These are phyloP conservation scores for Teratosphaeriaceae sp. DNA, from an alignment of 2,329 filamentous ascomycete species.

Conservation along the genomic window DNA sequence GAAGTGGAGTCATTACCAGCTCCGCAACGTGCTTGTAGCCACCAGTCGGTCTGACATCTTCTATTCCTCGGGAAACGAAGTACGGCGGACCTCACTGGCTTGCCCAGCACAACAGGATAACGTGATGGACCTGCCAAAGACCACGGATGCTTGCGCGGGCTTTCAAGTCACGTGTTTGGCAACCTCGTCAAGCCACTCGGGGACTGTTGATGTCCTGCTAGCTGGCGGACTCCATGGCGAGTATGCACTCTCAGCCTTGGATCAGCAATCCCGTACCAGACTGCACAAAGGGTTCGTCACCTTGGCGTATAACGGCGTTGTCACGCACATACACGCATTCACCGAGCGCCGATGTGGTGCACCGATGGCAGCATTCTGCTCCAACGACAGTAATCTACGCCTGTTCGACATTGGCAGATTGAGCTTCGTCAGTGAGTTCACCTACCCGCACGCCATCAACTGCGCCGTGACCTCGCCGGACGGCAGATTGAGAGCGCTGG, in stretches of 20 bases:
- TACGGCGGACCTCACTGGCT: slow-evolving; percentile 45
- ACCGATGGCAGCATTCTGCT: slow-evolving; percentile 49
- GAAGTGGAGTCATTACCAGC: slow-evolving; percentile 52
- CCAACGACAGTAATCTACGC: slow-evolving; percentile 51
- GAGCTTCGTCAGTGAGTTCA: slow-evolving; percentile 49
- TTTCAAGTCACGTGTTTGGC: slow-evolving; percentile 49
- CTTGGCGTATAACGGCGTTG: slow-evolving; percentile 47
- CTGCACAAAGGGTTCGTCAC: slow-evolving; percentile 43
- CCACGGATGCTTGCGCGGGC: slow-evolving; percentile 30
- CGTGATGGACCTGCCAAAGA: slow-evolving; percentile 43
- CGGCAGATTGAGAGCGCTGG: slow-evolving; percentile 62
- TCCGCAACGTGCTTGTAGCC: slow-evolving; percentile 51
- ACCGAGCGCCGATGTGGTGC: slow-evolving; percentile 39
- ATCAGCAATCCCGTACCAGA: slow-evolving; percentile 28
- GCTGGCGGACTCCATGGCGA: slow-evolving; percentile 53
- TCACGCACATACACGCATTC: slow-evolving; percentile 52
- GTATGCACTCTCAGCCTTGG: slow-evolving; percentile 45
- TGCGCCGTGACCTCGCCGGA: slow-evolving; percentile 68
- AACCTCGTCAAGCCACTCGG: slow-evolving; percentile 21
- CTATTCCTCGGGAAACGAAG: slow-evolving; percentile 43
- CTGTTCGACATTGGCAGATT: slow-evolving; percentile 51
- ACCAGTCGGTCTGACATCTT: slow-evolving; percentile 50
- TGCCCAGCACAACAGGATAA: slow-evolving; percentile 35
- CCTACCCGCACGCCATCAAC: slow-evolving; percentile 60
- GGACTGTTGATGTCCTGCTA: slow-evolving; percentile 42